These are phyloP conservation scores for Kuraishia floccosa DNA, from an alignment of 805 yeast genomes.

Conservation along the genomic window DNA sequence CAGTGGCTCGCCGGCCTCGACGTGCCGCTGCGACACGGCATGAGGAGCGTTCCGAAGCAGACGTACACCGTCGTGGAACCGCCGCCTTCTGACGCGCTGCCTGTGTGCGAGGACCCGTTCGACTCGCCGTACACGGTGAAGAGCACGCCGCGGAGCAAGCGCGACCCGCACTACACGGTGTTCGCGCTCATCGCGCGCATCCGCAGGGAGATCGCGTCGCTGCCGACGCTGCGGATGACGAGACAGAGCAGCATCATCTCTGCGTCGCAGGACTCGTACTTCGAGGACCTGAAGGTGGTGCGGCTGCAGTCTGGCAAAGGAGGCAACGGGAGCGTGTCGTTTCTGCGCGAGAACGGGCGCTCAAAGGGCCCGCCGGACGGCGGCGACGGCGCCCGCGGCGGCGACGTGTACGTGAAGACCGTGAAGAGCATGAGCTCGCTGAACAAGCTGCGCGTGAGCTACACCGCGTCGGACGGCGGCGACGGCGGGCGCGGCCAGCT, in stretches of 20 bases:
- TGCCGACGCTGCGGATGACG: too few relatives aligned
- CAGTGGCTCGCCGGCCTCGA: constrained; percentile 16
- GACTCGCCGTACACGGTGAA: too few relatives aligned
- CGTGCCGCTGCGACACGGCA: neutral
- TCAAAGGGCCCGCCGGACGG: constrained; percentile 95
- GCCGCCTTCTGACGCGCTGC: too few relatives aligned
- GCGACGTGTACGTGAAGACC: constrained; percentile 76
- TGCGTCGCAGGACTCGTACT: constrained; percentile 27
- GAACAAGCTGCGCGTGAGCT: constrained; percentile 55
- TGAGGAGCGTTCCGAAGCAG: neutral
- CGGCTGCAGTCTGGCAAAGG: constrained; percentile 71
- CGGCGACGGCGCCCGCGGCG: constrained; percentile 98
- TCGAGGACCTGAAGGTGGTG: constrained; percentile 58
- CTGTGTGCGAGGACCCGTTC: too few relatives aligned
- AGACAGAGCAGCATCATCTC: too few relatives aligned
- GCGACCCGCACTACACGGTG: constrained; percentile 11
- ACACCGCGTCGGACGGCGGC: constrained; percentile 63
- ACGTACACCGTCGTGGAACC: neutral
- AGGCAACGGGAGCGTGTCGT: constrained; percentile 82
- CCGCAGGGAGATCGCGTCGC: constrained; percentile 28
- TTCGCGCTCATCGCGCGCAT: constrained; percentile 25
- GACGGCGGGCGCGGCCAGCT: constrained; percentile 67
- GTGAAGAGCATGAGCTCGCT: constrained; percentile 60
- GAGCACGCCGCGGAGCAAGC: neutral
- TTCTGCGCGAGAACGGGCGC: constrained; percentile 75